Evolutionary conservation across 1,284 basidiomycete species (phyloP).

Genomic region (Papiliotrema fonsecae): DNA sequence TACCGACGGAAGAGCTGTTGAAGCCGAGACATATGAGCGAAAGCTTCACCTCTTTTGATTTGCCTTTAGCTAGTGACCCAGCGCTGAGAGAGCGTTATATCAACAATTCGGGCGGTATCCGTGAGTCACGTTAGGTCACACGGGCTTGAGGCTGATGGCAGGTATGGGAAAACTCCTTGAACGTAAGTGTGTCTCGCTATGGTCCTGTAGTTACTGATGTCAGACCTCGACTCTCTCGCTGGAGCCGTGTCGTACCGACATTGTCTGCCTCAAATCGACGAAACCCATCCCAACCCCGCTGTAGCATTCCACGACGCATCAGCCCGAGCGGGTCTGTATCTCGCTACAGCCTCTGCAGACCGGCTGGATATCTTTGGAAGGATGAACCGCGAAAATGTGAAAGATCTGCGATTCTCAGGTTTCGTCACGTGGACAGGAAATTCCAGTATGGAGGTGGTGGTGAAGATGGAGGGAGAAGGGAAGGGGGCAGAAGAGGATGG

Average conservation of each 20-base stretch:
- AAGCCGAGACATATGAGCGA: constrained; percentile 44
- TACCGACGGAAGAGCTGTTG: constrained; percentile 21
- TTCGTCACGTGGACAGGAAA: constrained; percentile 73
- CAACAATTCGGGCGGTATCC: constrained; percentile 44
- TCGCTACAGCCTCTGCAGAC: constrained; percentile 77
- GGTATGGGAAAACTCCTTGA: constrained; percentile 49
- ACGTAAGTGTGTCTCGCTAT: constrained; percentile 24
- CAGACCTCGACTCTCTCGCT: constrained; percentile 69
- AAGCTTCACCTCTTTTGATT: constrained; percentile 43
- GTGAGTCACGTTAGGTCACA: constrained; percentile 23
- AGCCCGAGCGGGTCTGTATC: constrained; percentile 64
- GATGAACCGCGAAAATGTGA: constrained; percentile 51
- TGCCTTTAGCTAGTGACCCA: constrained; percentile 40
- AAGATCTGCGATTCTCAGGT: constrained; percentile 65
- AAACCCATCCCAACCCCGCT: constrained; percentile 15
- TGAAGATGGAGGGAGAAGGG: constrained; percentile 64
- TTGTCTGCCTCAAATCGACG: constrained; percentile 52
- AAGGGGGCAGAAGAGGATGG: constrained; percentile 33
- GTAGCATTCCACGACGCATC: constrained; percentile 53
- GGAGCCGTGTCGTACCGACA: constrained; percentile 78
- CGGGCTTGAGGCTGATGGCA: constrained; percentile 4
- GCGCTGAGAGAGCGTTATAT: constrained; percentile 42
- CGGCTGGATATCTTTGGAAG: constrained; percentile 50
- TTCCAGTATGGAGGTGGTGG: constrained; percentile 74
- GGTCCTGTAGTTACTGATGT: neutral